Conservation (phyloP, 768 basidiomycete genomes). For the Brasilioporus rufonigricans region DNA sequence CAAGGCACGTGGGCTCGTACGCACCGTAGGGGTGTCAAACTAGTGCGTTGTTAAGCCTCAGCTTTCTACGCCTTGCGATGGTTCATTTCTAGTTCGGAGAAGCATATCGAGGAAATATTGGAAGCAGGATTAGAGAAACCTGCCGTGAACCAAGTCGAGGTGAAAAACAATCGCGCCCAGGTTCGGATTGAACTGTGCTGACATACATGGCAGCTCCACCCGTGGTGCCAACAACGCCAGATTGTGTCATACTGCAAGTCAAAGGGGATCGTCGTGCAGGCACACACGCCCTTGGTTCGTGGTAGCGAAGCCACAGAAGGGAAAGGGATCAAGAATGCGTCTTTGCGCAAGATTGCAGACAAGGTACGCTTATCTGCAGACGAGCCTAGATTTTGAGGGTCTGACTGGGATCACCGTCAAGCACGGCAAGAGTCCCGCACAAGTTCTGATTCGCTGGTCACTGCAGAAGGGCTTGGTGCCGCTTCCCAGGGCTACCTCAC, state of each 20-base stretch:
- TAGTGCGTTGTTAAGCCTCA: constrained; percentile 31
- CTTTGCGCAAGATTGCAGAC: constrained; percentile 48
- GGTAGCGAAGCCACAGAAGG: constrained; percentile 29
- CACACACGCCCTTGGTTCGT: constrained; percentile 70
- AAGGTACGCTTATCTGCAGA: constrained; percentile 45
- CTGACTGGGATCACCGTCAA: constrained; percentile 10
- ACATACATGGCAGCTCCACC: constrained; percentile 54
- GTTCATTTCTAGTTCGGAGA: constrained; percentile 20
- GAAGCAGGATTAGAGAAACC: constrained; percentile 26
- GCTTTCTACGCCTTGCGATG: not conserved
- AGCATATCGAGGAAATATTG: constrained; percentile 25
- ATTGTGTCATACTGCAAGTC: constrained; percentile 70
- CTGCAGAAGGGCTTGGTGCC: constrained; percentile 57
- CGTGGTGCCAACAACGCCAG: constrained; percentile 73
- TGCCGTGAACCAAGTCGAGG: constrained; percentile 31
- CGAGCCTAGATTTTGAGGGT: not conserved
- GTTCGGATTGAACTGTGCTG: not conserved
- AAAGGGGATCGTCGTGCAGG: constrained; percentile 60
- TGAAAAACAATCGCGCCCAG: not conserved
- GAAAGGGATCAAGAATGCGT: constrained; percentile 44
- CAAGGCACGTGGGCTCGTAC: constrained; percentile 35
- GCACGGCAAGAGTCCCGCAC: constrained; percentile 34
- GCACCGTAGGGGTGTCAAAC: constrained; percentile 46
- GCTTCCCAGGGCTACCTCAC: constrained; percentile 74
- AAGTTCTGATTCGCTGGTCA: constrained; percentile 52